Conservation (phyloP, 352 stramenopile species). For the Phytophthora constricta region DNA sequence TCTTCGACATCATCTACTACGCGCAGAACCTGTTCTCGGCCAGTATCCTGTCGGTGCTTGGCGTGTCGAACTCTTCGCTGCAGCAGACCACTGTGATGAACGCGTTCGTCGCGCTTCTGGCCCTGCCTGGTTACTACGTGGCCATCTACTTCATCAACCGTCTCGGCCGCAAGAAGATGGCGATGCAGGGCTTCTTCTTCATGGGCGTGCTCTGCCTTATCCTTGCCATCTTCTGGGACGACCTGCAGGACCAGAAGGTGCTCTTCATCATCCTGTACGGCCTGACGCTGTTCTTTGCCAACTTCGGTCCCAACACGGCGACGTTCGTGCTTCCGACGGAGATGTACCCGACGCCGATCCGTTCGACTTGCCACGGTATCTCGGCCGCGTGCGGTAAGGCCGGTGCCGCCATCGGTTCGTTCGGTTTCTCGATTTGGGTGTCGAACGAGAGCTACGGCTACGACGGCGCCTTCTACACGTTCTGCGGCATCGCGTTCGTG, state of each 20-base stretch:
- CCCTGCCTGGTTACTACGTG: constrained; percentile 83
- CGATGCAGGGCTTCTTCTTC: constrained; percentile 73
- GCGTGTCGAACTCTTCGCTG: constrained; percentile 48
- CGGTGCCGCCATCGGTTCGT: constrained; percentile 27
- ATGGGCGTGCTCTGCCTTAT: constrained; percentile 68
- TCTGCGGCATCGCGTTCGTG: constrained; percentile 65
- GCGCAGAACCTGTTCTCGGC: constrained; percentile 78
- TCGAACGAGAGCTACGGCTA: constrained; percentile 29
- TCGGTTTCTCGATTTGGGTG: constrained; percentile 34
- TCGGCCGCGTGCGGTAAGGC: constrained; percentile 22
- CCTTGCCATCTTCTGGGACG: constrained; percentile 63
- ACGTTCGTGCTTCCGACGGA: constrained; percentile 91
- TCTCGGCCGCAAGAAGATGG: constrained; percentile 69
- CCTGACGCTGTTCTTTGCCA: constrained; percentile 80
- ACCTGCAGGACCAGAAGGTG: constrained; percentile 50
- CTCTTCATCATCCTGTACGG: constrained; percentile 78
- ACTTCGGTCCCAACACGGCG: constrained; percentile 85
- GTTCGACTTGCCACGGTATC: constrained; percentile 87
- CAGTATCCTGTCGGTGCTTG: constrained; percentile 61
- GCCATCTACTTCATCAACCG: constrained; percentile 72
- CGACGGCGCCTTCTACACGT: constrained; percentile 33
- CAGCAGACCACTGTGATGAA: constrained; percentile 58
- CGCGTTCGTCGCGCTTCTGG: constrained; percentile 59
- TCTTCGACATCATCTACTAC: constrained; percentile 86
- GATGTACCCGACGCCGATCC: constrained; percentile 80